A percentile compares a stretch with the other conserved stretches of the same genome.
phyloP scores from a whole-genome alignment of 164 flowering plant species.

The Chimonanthus praecox region DNA sequence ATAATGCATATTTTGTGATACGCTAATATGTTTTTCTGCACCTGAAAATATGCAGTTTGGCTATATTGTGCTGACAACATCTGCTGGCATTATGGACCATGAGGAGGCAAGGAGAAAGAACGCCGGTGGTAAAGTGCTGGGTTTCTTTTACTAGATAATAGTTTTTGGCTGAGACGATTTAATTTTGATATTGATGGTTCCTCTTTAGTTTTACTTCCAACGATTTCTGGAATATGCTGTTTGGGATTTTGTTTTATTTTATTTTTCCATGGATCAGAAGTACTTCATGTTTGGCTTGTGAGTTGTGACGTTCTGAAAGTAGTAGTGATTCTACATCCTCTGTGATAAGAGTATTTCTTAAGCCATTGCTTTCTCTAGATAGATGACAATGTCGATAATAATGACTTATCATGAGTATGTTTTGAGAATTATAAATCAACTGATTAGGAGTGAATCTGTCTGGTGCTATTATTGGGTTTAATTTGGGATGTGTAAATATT shows the following conservation, averaged over 20 bases:
- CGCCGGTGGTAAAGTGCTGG: conserved; percentile 31
- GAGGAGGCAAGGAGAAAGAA: conserved; percentile 41
- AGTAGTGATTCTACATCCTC: not conserved
- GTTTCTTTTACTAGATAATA: conserved; percentile 23
- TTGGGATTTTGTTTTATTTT: not conserved
- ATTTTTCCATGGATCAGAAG: not conserved
- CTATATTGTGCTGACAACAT: conserved; percentile 31
- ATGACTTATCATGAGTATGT: not conserved
- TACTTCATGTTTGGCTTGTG: not conserved
- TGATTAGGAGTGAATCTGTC: too few species aligned
- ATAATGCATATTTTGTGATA: too few species aligned
- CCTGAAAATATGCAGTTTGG: conserved; percentile 28
- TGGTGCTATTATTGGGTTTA: too few species aligned
- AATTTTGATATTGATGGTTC: not conserved
- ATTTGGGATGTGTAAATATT: too few species aligned
- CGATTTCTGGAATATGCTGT: not conserved
- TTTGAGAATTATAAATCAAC: not conserved
- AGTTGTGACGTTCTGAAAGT: not conserved
- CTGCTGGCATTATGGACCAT: conserved; percentile 41
- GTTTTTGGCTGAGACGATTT: not conserved
- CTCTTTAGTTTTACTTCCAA: not conserved
- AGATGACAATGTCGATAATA: not conserved
- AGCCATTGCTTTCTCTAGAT: not conserved
- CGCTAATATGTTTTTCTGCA: not conserved
- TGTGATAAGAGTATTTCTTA: too few species aligned